Conservation (phyloP, 805 yeast species). For the Saturnispora sekii region DNA sequence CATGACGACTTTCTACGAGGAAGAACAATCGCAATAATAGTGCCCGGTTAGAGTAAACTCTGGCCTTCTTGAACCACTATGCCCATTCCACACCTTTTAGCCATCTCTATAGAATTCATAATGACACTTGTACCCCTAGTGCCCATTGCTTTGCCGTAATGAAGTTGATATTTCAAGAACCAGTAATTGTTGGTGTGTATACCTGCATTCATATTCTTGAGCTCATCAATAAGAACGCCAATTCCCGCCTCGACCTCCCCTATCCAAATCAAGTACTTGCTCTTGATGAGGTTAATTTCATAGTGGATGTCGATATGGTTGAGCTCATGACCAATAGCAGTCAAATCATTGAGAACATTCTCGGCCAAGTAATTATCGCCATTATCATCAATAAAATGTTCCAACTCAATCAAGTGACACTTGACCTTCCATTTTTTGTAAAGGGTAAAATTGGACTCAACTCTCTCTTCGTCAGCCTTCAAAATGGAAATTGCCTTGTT, state of each 20-base stretch:
- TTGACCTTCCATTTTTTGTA: constrained; percentile 33
- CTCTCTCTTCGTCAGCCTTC: constrained; percentile 6
- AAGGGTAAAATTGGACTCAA: constrained; percentile 23
- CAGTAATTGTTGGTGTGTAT: constrained; percentile 31
- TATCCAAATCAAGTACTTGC: constrained; percentile 10
- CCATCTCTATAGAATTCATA: constrained; percentile 1
- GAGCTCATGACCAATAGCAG: constrained; percentile 25
- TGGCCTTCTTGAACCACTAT: constrained; percentile 1
- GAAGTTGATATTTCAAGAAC: constrained; percentile 36
- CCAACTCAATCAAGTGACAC: constrained; percentile 8
- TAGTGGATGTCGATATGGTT: constrained; percentile 23
- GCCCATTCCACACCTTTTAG: constrained; percentile 2
- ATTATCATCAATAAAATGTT: constrained; percentile 14
- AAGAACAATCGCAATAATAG: neutral
- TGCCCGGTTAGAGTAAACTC: neutral
- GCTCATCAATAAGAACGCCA: constrained; percentile 15
- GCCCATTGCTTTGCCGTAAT: constrained; percentile 33
- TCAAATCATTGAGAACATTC: constrained; percentile 26
- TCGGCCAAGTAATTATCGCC: constrained; percentile 28
- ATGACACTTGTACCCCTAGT: constrained; percentile 4
- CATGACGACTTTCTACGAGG: neutral
- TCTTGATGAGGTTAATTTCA: constrained; percentile 22
- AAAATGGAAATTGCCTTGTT: neutral
- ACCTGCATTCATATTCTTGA: constrained; percentile 18
- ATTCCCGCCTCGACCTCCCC: constrained; percentile 17